phyloP scores from a whole-genome alignment of 192 early-diverging fungal species.

The Backusella westeae region DNA sequence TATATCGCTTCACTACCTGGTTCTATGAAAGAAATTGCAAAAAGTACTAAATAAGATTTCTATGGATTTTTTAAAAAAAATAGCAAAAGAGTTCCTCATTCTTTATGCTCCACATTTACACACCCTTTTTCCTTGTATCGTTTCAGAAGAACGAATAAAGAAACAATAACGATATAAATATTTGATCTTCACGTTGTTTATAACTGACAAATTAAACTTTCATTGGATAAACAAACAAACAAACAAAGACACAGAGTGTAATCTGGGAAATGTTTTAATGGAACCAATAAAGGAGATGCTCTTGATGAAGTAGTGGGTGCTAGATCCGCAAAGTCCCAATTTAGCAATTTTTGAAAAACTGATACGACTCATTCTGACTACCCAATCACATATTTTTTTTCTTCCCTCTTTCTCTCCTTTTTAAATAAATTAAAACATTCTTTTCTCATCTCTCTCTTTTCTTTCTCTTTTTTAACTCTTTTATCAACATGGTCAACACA shows the following conservation, averaged over 20 bases:
- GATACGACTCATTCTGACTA: slow-evolving; percentile 4
- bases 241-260: not conserved
- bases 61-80: too few species aligned
- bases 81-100: too few species aligned
- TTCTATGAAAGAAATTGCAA: too few species aligned
- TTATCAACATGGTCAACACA: not conserved
- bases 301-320: not conserved
- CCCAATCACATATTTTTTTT: not conserved
- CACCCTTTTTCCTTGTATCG: not conserved
- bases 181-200: not conserved
- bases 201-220: not conserved
- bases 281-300: not conserved
- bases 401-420: not conserved
- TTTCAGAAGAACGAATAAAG: not conserved
- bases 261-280: not conserved
- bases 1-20: too few species aligned
- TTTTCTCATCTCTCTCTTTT: not conserved
- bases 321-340: not conserved
- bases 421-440: not conserved
- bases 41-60: too few species aligned
- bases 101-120: too few species aligned
- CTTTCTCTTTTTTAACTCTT: not conserved
- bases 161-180: not conserved
- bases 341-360: slow-evolving; percentile 1
- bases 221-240: not conserved